Evolutionary conservation across 1,284 basidiomycete genomes (phyloP).

Genomic region (Inonotus obliquus): DNA sequence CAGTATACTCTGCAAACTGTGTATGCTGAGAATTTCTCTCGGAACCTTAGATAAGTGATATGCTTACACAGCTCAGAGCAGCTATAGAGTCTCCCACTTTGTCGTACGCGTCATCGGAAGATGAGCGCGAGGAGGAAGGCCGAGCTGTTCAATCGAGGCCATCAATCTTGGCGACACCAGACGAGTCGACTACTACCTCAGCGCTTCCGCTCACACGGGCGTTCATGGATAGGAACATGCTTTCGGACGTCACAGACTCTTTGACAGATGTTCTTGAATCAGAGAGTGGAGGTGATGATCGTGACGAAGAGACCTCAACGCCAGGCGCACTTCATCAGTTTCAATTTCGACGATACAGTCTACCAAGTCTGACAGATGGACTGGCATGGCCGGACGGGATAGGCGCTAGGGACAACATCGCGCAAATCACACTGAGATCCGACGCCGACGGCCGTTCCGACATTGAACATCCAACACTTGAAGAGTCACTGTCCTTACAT

Average conservation of each 20-base stretch:
- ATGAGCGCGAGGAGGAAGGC: neutral
- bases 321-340: neutral
- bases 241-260: neutral
- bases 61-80: slow-evolving; percentile 4
- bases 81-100: neutral
- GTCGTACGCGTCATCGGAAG: neutral
- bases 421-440: neutral
- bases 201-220: slow-evolving; percentile 15
- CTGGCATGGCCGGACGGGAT: neutral
- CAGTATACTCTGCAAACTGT: neutral
- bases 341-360: neutral
- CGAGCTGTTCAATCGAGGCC: neutral
- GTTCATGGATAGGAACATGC: slow-evolving; percentile 13
- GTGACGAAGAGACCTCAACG: neutral
- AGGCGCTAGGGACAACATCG: neutral
- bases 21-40: neutral
- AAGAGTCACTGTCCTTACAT: neutral
- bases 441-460: neutral
- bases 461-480: neutral
- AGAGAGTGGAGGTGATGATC: neutral
- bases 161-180: slow-evolving; percentile 1
- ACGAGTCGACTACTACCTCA: neutral
- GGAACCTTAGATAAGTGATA: slow-evolving; percentile 2
- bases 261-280: neutral
- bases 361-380: neutral